Evolutionary conservation across 768 basidiomycete species (phyloP).

Genomic region (Strobilomyces dryophilus): DNA sequence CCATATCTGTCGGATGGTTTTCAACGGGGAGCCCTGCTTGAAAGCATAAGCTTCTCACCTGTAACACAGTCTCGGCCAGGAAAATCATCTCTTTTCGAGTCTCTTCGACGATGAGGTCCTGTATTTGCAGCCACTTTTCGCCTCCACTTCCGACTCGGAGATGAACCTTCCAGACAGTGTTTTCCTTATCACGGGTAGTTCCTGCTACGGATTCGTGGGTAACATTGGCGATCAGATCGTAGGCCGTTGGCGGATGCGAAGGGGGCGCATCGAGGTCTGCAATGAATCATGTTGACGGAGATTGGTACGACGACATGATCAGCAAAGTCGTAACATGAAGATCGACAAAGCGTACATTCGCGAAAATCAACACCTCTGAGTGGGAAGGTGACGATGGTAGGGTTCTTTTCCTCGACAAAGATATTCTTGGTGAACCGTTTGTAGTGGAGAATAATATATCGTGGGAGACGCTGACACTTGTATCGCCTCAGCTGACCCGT

Average conservation of each 20-base stretch:
- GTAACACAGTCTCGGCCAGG: conserved; percentile 92
- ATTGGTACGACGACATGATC: conserved; percentile 20
- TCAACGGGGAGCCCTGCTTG: conserved; percentile 7
- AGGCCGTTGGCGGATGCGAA: conserved; percentile 59
- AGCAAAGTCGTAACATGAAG: conserved; percentile 19
- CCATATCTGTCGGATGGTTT: conserved; percentile 48
- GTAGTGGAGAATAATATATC: conserved; percentile 90
- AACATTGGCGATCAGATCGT: conserved; percentile 95
- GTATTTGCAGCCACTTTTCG: conserved; percentile 95
- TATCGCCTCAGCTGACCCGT: conserved; percentile 80
- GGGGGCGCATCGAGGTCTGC: conserved; percentile 76
- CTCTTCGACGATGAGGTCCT: conserved; percentile 95
- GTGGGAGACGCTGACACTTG: conserved; percentile 86
- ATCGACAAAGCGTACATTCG: conserved; percentile 65
- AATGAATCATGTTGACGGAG: conserved; percentile 16
- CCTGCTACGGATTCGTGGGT: conserved; percentile 93
- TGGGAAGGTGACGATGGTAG: conserved; percentile 97
- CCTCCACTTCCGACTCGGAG: conserved; percentile 71
- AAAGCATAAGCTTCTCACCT: conserved; percentile 47
- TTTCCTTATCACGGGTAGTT: conserved; percentile 90
- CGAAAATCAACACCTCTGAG: conserved; percentile 87
- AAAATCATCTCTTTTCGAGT: conserved; percentile 98
- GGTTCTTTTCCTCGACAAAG: conserved; percentile 98
- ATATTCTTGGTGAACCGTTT: conserved; percentile 95
- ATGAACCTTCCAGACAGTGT: conserved; percentile 91